Base-by-base conservation (phyloP, 2,329 filamentous ascomycete species). In the Trichoderma cornu-damae region DNA sequence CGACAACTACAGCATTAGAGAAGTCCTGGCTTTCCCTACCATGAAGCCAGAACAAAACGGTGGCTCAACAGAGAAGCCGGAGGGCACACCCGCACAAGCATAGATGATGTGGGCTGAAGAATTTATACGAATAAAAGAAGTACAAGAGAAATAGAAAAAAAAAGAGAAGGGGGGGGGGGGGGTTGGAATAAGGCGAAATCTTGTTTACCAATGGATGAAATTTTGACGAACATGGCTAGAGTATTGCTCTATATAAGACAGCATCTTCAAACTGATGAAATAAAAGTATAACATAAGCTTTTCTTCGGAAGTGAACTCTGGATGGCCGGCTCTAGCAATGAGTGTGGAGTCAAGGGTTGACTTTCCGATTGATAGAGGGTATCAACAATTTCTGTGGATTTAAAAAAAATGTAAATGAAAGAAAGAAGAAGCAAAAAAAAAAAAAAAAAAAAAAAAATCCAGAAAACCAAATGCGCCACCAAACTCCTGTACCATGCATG, bases 21-120 rank as follows among this genome's bases (percentile, higher is more conserved):
- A 99, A 75, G 93, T 97, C 3, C 77, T 97, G 61, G 86, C 93
- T 7, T 99, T 99, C 84, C 94, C 94, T 9, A 93, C 96, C 77
- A 96, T 99, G 90, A 96, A 96, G 84, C 89, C 93, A 50, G 88
- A 93, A 68, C 76, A 79, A 60, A 73, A n/a, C 16, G 14, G 16
- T 14, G 51, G 18, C 37, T 30, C 52, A 32, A 44, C 44, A 28
- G 50, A 57, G 6, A 53, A 42, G 38, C 46, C 51, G 49, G 57
- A 58, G 26, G 47, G 43, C 12, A 14, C 37, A 2, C 28, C 22
- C 3, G 43, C 24, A 22, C n/a, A 40, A 28, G 35, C 42, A 49
- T 46, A 53, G 38, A 53, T 6, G 16, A 30, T 28, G 42, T 11
- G 30, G 12, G 20, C 28, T 47, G 30, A 22, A 35, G 26, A 16